Base-by-base conservation (phyloP, 2,329 filamentous ascomycete species). In the Fusarium longipes region DNA sequence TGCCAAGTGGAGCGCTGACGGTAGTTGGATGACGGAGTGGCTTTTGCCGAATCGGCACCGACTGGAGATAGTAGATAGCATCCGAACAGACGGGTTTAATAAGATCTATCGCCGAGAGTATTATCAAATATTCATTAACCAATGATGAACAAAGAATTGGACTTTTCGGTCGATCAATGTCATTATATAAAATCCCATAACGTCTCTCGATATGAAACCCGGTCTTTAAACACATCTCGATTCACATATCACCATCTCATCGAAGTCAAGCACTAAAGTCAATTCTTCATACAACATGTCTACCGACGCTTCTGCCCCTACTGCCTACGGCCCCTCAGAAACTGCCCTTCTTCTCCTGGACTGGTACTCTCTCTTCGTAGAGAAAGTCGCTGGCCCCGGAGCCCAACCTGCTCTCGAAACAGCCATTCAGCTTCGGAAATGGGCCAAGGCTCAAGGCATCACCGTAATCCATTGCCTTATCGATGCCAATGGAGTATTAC, bases 41-140 rank as follows among this genome's bases (percentile, higher is more conserved):
- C n/a, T n/a, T 27, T 27, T 44, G 49, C 54, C 54, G 54, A 57
- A 10, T 44, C 49, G 54, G 54, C 49, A 55, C 54, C 54, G 54
- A 57, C 12, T 36, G 49, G 54, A 24, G 54, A 57, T 55, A 55
- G 24, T 38, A 9, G 24, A 18, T 20, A 30, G n/a, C n/a, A n/a
- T n/a, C n/a, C n/a, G n/a, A n/a, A n/a, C n/a, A n/a, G n/a, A n/a
- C n/a, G n/a, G n/a, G n/a, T n/a, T n/a, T n/a, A n/a, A n/a, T n/a
- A n/a, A n/a, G n/a, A n/a, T n/a, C 17, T 57, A 57, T 57, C 38
- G 17, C 54, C 48, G 53, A 56, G 2, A 22, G 11, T 14, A 32
- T 12, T 40, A 12, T 27, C 2, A 27, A 56, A 14, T n/a, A n/a
- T n/a, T n/a, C n/a, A n/a, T n/a, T n/a, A n/a, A n/a, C n/a, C n/a